Evolutionary conservation across 2,329 filamentous ascomycete genomes (phyloP), one percentile per base, ranked within the genome.

Genomic region (Graphilbum sp.): DNA sequence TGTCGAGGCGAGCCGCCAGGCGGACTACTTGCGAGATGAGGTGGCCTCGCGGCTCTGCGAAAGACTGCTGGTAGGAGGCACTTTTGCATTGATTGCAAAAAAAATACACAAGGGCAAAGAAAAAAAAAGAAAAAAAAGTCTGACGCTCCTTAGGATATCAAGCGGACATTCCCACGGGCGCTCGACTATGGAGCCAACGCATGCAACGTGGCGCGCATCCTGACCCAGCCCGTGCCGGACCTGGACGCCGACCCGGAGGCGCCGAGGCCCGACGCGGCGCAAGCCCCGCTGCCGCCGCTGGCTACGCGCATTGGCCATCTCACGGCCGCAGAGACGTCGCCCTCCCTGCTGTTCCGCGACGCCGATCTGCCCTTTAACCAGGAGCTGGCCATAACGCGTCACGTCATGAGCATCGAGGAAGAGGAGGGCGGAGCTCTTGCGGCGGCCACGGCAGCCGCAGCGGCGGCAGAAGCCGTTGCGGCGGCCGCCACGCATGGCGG

Each of bases 151-250:
- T 12, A 87, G 82, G 87, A 96, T 54, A 92, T 98, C 63, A 94
- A 93, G 50, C 81, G 90, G 24, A 67, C 75, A 40, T 95, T 93
- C 50, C 73, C 80, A 33, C 69, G 74, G 46, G 85, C 86, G 19
- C 79, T 98, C 43, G 90, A 98, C 57, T 75, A 95, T 24, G 90
- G 90, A 44, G 88, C 90, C 44, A 94, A 96, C 56, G 84, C 88
- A 44, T 95, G 88, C 68, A 93, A 95, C 58, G 76, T 98, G 43
- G 87, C 87, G 17, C 76, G 79, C 45, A 81, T 83, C 40, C 69
- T 96, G 34, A 79, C 79, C 48, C 64, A 75, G 45, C 67, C 75
- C 41, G 75, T 84, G 52, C 73, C 75, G 1, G 76, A 82, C 51
- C 27, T 15, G 27, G 8, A 8, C 6, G 27, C 27, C 27, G 27